Conservation (phyloP, 1,139 yeast species). For the Yamadazyma atlantica region DNA sequence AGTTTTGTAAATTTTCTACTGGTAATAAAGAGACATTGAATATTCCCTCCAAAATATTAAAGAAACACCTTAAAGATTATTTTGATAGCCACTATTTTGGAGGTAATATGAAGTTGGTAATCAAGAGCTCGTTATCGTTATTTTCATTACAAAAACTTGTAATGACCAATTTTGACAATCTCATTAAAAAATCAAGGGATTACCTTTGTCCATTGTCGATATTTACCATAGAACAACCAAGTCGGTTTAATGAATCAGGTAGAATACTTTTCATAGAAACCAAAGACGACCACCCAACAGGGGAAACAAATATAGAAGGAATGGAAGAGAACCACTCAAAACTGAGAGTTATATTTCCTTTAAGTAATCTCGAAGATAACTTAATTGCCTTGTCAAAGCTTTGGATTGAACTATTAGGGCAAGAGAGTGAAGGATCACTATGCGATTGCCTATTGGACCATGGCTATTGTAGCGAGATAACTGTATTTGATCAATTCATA, state of each 20-base stretch:
- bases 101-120: slow-evolving; percentile 52
- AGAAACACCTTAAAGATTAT: slow-evolving; percentile 24
- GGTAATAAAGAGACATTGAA: slow-evolving; percentile 39
- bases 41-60: slow-evolving; percentile 19
- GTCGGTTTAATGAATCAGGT: background rate
- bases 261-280: slow-evolving; percentile 3
- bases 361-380: slow-evolving; percentile 13
- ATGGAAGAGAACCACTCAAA: background rate
- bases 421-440: slow-evolving; percentile 51
- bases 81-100: slow-evolving; percentile 31
- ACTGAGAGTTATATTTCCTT: slow-evolving; percentile 42
- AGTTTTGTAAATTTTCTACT: slow-evolving; percentile 46
- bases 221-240: background rate
- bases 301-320: slow-evolving; percentile 1
- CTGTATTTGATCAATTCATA: slow-evolving; percentile 41
- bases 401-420: slow-evolving; percentile 64
- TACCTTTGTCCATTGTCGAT: background rate
- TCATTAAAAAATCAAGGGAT: slow-evolving; percentile 10
- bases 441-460: slow-evolving; percentile 27
- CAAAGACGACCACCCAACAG: background rate
- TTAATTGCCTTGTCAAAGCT: slow-evolving; percentile 29
- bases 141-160: slow-evolving; percentile 55
- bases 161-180: slow-evolving; percentile 34
- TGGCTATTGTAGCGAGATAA: slow-evolving; percentile 30
- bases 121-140: slow-evolving; percentile 64